A percentile compares a stretch with the other conserved stretches of the same genome.
Evolutionary conservation across 2,329 filamentous ascomycete genomes (phyloP).

Genomic region (Botrytis medusae): DNA sequence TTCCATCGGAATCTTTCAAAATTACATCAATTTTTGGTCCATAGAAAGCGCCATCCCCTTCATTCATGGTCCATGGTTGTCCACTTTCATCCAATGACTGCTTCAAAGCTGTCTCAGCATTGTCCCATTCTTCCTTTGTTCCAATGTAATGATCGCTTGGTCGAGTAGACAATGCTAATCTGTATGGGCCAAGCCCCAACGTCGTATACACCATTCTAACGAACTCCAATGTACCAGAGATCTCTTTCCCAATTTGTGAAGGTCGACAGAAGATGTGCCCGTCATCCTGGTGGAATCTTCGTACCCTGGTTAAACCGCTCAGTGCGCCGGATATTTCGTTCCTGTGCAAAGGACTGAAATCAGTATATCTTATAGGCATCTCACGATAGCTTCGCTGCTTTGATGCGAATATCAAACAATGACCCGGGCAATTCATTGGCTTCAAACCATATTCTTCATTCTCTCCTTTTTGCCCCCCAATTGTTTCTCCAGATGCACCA

Average conservation of each 20-base stretch:
- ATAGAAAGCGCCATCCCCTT: slow-evolving; percentile 86
- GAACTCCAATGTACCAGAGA: slow-evolving; percentile 71
- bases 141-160: slow-evolving; percentile 78
- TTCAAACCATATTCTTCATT: slow-evolving; percentile 79
- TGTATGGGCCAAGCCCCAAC: slow-evolving; percentile 70
- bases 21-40: slow-evolving; percentile 91
- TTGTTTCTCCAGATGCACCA: slow-evolving; percentile 34
- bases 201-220: slow-evolving; percentile 70
- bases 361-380: slow-evolving; percentile 78
- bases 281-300: slow-evolving; percentile 88
- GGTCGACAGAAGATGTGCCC: slow-evolving; percentile 87
- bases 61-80: slow-evolving; percentile 70
- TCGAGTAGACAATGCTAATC: slow-evolving; percentile 75
- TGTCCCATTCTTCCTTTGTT: slow-evolving; percentile 65
- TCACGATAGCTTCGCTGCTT: slow-evolving; percentile 74
- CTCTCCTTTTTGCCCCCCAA: slow-evolving; percentile 50
- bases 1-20: slow-evolving; percentile 74
- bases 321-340: slow-evolving; percentile 83
- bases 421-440: slow-evolving; percentile 91
- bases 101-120: slow-evolving; percentile 65
- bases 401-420: slow-evolving; percentile 80
- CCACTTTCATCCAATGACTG: slow-evolving; percentile 62
- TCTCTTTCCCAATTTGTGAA: slow-evolving; percentile 72
- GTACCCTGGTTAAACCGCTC: slow-evolving; percentile 78
- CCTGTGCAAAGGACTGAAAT: slow-evolving; percentile 83